Evolutionary conservation across 2,329 filamentous ascomycete species (phyloP), one percentile per base, ranked within the genome.

Genomic region (Pseudocercospora crystallina): DNA sequence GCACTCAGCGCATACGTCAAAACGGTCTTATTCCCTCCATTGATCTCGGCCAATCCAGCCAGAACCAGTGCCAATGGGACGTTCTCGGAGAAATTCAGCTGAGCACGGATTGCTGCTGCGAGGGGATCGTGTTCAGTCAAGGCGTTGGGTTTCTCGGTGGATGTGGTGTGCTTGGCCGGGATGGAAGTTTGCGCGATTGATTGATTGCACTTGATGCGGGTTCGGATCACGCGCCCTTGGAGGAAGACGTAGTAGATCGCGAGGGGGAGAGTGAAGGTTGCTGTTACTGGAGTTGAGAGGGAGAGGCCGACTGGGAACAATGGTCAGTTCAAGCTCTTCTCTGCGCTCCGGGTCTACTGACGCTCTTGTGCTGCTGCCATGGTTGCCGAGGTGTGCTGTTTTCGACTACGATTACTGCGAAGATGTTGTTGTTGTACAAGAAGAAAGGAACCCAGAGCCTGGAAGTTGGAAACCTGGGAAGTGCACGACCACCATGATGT

Each of bases 61-160:
- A 58, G 36, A 33, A 56, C 31, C 14, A 58, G 41, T 2, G 53
- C 53, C 8, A 56, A 31, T 0, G 56, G 56, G 5, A 58, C 56
- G 14, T 58, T 58, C 45, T 58, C 56, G 35, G 35, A 33, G 35
- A 56, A 58, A 17, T 58, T 58, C 5, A 29, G 36, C 33, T 58
- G 56, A 1, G 56, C 44, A 41, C 56, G 56, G n/a, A 33, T 34
- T 5, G 43, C 40, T 11, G 51, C 50, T 30, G 47, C 39, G 36
- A 58, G 53, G 3, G 32, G 34, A 17, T 56, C 53, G 26, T 30
- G 20, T 31, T 40, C 37, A 32, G 41, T 5, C 15, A 44, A 31
- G 38, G 15, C 9, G 5, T 33, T 29, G 34, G 38, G 15, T 7
- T 26, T 26, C 20, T 13, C 32, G 34, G 38, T 34, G 15, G 30